Conservation (phyloP, 225 moss, liverwort and hornwort species). For the Sphagnum contortum region DNA sequence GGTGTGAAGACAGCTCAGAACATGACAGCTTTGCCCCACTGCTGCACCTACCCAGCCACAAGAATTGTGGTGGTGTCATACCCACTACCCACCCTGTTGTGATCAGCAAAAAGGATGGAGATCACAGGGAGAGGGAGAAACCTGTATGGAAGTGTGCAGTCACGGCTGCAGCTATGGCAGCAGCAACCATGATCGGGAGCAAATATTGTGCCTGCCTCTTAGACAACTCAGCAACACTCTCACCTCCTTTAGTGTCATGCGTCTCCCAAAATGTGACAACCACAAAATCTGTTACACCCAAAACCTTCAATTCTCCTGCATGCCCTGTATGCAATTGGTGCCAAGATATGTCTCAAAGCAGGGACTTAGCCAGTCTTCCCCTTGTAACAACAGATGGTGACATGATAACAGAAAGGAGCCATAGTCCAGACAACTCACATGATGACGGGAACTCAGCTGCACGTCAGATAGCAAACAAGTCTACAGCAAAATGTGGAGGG, state of each 20-base stretch:
- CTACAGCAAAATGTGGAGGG: constrained; percentile 11
- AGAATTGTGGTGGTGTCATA: constrained; percentile 3
- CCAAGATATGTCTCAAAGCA: background rate
- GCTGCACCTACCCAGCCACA: constrained; percentile 7
- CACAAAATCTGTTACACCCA: background rate
- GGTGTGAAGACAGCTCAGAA: constrained; percentile 3
- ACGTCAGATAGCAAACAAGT: constrained; percentile 12
- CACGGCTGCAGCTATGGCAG: constrained; percentile 16
- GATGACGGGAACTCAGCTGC: constrained; percentile 5
- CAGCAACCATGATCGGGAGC: constrained; percentile 11
- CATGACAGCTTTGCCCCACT: constrained; percentile 3
- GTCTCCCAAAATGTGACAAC: background rate
- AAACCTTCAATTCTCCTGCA: background rate
- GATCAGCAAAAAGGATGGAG: constrained; percentile 2
- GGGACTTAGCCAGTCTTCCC: no score
- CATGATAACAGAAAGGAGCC: constrained; percentile 1
- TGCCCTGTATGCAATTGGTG: constrained; percentile 4
- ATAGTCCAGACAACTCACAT: background rate
- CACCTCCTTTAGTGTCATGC: background rate
- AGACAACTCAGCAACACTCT: background rate
- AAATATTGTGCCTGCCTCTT: constrained; percentile 5
- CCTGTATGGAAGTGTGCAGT: constrained; percentile 7
- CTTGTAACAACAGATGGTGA: background rate
- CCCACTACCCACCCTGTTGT: background rate
- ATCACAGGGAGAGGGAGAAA: constrained; percentile 4